These are phyloP conservation scores for Angophora floribunda DNA, from an alignment of 345 rosid species.

Conservation along the genomic window DNA sequence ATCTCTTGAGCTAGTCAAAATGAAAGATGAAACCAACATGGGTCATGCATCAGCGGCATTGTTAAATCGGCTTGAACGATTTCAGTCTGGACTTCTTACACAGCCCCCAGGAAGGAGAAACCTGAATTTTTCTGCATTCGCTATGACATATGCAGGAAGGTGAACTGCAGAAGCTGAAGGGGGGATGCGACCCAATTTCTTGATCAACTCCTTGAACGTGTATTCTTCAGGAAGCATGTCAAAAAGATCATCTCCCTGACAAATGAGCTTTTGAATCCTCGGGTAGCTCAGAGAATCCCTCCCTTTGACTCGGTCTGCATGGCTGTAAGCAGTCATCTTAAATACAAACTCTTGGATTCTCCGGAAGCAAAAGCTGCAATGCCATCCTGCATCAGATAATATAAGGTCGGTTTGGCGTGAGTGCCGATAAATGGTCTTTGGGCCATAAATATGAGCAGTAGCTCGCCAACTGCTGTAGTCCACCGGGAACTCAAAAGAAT, in stretches of 20 bases:
- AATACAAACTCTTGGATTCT: conserved; percentile 53
- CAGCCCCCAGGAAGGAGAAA: conserved; percentile 96
- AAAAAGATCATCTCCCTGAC: conserved; percentile 66
- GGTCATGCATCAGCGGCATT: background rate
- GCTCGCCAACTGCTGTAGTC: conserved; percentile 91
- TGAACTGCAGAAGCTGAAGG: conserved; percentile 87
- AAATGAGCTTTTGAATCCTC: conserved; percentile 62
- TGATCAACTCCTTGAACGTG: conserved; percentile 64
- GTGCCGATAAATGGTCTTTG: conserved; percentile 59
- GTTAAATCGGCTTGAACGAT: background rate
- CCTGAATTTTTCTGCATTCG: conserved; percentile 62
- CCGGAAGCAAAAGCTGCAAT: conserved; percentile 86
- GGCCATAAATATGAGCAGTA: conserved; percentile 35
- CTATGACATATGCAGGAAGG: conserved; percentile 74
- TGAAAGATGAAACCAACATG: background rate
- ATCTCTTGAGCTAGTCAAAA: background rate
- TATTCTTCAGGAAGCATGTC: conserved; percentile 93
- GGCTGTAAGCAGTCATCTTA: conserved; percentile 94
- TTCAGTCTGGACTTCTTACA: conserved; percentile 14
- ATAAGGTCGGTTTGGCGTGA: conserved; percentile 55
- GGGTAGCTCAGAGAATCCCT: conserved; percentile 31
- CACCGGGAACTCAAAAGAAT: conserved; percentile 85
- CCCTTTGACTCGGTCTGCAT: conserved; percentile 68
- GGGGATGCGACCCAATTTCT: conserved; percentile 70
- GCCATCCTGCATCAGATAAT: conserved; percentile 94